phyloP scores from a whole-genome alignment of 768 basidiomycete genomes.

The Symmetrospora coprosmae region DNA sequence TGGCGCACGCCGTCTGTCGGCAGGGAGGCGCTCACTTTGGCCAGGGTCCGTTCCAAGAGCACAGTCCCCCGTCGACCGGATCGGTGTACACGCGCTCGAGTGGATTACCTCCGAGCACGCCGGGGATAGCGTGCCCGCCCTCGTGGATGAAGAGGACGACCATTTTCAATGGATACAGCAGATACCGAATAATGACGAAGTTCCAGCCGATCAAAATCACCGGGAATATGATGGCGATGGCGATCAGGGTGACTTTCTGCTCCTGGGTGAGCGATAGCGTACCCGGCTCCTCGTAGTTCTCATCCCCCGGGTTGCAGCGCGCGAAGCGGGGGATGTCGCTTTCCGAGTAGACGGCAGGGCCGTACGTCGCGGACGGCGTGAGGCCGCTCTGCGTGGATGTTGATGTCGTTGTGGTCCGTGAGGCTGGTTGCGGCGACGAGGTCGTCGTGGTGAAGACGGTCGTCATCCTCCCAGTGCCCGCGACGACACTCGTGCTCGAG shows the following conservation, averaged over 20 bases:
- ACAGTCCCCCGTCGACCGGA: neutral
- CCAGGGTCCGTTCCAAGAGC: neutral
- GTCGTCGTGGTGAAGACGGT: neutral
- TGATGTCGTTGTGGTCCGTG: neutral
- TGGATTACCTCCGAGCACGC: neutral
- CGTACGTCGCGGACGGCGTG: no score
- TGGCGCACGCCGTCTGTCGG: no score
- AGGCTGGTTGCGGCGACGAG: neutral
- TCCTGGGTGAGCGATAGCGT: neutral
- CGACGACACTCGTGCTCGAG: neutral
- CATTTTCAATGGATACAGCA: conserved; percentile 21
- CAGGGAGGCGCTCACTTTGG: no score
- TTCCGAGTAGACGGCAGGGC: no score
- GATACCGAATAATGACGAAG: neutral
- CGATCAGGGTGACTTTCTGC: conserved; percentile 5
- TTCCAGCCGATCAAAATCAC: conserved; percentile 7
- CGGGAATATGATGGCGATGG: neutral
- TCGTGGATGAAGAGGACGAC: conserved; percentile 14
- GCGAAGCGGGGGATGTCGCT: neutral
- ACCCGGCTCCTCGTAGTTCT: neutral
- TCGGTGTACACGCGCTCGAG: neutral
- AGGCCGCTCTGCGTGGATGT: no score
- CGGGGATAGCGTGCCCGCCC: conserved; percentile 3
- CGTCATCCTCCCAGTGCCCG: neutral
- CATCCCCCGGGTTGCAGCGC: conserved; percentile 4